phyloP scores from a whole-genome alignment of 176 grass and related monocot species.

The Zizania latifolia region DNA sequence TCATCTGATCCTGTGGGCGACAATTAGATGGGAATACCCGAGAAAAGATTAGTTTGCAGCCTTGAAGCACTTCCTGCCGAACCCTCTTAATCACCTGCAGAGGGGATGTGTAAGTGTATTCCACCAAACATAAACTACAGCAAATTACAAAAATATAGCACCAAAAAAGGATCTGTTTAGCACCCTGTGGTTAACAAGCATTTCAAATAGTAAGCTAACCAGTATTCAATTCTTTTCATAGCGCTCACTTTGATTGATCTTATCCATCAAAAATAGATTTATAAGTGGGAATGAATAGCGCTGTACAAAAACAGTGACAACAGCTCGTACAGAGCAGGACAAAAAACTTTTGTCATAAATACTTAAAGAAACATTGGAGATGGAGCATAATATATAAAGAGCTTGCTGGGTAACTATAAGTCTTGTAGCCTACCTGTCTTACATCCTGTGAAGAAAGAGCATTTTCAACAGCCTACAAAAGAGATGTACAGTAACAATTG shows the following conservation, averaged over 20 bases:
- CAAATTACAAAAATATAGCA: neutral
- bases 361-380: neutral
- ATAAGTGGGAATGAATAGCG: neutral
- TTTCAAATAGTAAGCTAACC: neutral
- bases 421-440: slow-evolving; percentile 48
- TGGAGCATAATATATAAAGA: slow-evolving; percentile 1
- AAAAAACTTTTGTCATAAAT: neutral
- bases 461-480: slow-evolving; percentile 44
- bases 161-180: neutral
- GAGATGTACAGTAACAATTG: neutral
- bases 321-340: neutral
- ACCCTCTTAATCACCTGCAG: slow-evolving; percentile 62
- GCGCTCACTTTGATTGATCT: neutral
- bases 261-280: neutral
- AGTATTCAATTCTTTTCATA: neutral
- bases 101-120: neutral
- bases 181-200: neutral
- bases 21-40: slow-evolving; percentile 48
- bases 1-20: slow-evolving; percentile 36
- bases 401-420: neutral
- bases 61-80: slow-evolving; percentile 50
- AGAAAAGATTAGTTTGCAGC: slow-evolving; percentile 82
- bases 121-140: neutral
- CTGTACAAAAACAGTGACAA: neutral
- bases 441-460: slow-evolving; percentile 54